Base-by-base conservation (phyloP, 148 eudicot genomes). In the Chenopodium berlandieri region DNA sequence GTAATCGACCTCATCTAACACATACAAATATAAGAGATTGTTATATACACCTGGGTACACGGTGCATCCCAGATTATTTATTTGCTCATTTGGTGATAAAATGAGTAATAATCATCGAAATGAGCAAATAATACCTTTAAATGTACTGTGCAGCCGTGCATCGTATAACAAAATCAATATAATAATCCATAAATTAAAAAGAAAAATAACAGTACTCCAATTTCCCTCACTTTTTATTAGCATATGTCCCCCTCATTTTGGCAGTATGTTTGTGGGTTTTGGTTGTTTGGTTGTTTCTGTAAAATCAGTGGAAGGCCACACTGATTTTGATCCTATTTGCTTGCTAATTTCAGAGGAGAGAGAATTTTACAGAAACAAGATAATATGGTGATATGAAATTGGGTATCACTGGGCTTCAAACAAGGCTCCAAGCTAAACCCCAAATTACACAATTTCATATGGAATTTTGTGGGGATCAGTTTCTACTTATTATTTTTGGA, bases 281-380 rank as follows among this genome's bases (percentile, higher is more conserved):
- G 84, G 66, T 82, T 84, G 88, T 87, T 90, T 91, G 90, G 89
- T 86, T 77, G 82, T 88, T 85, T 89, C 85, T 89, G 88, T 78
- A 73, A 79, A 71, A 16, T 47, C 78, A 84, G 84, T 79, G 84
- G 50, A 78, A 71, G 34, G 40, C 83, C 78, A 75, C 81, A 56
- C 78, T 83, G 83, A 82, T 76, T 80, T 52, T 79, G 71, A 79
- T 82, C 85, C 75, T 19, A 25, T 78, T 81, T 79, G 83, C 73
- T 73, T 70, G n/a, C 75, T 70, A 11, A 40, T 40, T 52, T 72
- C 46, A 37, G 22, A 25, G 67, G 44, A 5, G 7, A 8, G 27
- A 62, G 46, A 76, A 17, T 40, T 40, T 40, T 40, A 40, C 44
- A 58, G 0, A 54, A 16, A 52, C 2, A 25, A 32, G 20, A n/a